Evolutionary conservation across 2,329 filamentous ascomycete species (phyloP).

Genomic region (Magnaporthales sp.): DNA sequence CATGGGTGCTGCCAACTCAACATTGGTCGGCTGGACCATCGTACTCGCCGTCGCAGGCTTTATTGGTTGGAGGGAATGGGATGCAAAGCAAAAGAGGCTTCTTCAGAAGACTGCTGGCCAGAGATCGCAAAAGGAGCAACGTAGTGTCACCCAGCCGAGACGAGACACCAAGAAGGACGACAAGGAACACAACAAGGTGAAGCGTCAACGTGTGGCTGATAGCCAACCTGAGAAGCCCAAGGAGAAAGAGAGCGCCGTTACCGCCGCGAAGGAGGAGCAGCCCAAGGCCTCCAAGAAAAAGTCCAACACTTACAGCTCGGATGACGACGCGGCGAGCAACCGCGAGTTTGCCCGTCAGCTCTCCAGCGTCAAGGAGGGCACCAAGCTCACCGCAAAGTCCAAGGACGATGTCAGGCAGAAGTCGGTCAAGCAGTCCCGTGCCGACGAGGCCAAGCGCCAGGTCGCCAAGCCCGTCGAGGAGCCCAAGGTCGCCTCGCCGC

Average conservation of each 20-base stretch:
- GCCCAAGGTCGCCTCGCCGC: slow-evolving; percentile 40
- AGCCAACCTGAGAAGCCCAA: not conserved
- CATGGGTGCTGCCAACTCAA: slow-evolving; percentile 26
- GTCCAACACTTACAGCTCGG: slow-evolving; percentile 29
- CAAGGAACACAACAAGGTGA: slow-evolving; percentile 24
- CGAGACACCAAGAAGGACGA: slow-evolving; percentile 21
- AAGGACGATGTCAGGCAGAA: slow-evolving; percentile 56
- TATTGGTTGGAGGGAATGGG: slow-evolving; percentile 15
- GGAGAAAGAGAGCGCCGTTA: slow-evolving; percentile 11
- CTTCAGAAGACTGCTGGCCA: slow-evolving; percentile 10
- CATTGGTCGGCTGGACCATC: slow-evolving; percentile 22
- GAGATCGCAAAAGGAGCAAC: slow-evolving; percentile 20
- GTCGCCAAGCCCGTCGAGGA: slow-evolving; percentile 29
- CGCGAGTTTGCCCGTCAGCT: slow-evolving; percentile 71
- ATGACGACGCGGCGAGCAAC: slow-evolving; percentile 56
- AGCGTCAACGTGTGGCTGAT: slow-evolving; percentile 27
- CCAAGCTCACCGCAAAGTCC: slow-evolving; percentile 44
- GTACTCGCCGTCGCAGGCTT: slow-evolving; percentile 17
- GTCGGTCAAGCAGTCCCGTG: slow-evolving; percentile 61
- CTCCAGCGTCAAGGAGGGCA: slow-evolving; percentile 61
- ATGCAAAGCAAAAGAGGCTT: slow-evolving; percentile 3
- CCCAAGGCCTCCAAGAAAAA: slow-evolving; percentile 20
- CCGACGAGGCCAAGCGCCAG: slow-evolving; percentile 29
- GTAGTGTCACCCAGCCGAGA: slow-evolving; percentile 22
- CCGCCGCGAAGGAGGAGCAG: slow-evolving; percentile 25